Percentiles rank a stretch among this genome's conserved stretches.
Evolutionary conservation across 2,329 filamentous ascomycete genomes (phyloP).

Genomic region (Macrophomina pseudophaseolina): DNA sequence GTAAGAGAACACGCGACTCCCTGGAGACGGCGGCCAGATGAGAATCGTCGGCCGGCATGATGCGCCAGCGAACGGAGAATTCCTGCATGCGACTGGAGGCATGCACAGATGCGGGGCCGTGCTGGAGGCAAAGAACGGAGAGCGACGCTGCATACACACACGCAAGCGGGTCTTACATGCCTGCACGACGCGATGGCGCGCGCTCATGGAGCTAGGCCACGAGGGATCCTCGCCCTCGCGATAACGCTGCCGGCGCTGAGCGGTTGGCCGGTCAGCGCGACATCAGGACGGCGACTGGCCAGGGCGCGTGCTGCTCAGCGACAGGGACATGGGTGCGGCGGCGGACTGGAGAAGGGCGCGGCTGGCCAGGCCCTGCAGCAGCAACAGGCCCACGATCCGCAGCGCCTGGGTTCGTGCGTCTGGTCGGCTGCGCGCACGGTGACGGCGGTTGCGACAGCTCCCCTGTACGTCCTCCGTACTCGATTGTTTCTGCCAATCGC

Average conservation of each 20-base stretch:
- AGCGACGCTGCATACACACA: neutral
- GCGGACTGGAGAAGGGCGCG: neutral
- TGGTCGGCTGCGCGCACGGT: neutral
- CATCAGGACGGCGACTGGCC: neutral
- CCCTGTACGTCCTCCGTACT: neutral
- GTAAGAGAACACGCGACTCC: slow-evolving; percentile 20
- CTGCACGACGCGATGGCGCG: neutral
- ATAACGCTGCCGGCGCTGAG: neutral
- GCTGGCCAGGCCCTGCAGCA: slow-evolving; percentile 3
- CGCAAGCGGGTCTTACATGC: slow-evolving; percentile 11
- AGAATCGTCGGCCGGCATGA: neutral
- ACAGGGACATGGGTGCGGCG: neutral
- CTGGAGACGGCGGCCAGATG: neutral
- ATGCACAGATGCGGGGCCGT: slow-evolving; percentile 9
- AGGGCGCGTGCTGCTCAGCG: neutral
- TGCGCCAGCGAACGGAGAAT: neutral
- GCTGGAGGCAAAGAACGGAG: neutral
- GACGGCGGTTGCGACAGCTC: neutral
- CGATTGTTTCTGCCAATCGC: neutral
- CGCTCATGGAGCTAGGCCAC: neutral
- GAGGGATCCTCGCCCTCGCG: neutral
- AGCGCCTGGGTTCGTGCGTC: slow-evolving; percentile 3
- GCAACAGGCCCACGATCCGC: slow-evolving; percentile 8
- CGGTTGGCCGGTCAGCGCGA: neutral
- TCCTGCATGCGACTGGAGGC: neutral